These are phyloP conservation scores for Sporothrix phasma DNA, from an alignment of 2,329 filamentous ascomycete genomes.

Conservation along the genomic window DNA sequence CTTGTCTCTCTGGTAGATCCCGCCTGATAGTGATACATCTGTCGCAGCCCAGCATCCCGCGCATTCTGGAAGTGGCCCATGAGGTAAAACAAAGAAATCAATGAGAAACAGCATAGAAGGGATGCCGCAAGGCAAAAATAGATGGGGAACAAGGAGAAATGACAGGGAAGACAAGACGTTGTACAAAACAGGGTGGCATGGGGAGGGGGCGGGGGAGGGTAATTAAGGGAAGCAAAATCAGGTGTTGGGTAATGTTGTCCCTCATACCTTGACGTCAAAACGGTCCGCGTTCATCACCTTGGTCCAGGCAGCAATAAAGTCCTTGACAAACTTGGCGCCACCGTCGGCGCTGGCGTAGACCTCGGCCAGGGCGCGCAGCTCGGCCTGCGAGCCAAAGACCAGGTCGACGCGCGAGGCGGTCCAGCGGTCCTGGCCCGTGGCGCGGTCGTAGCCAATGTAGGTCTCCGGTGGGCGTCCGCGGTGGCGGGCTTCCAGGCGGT, in stretches of 20 bases:
- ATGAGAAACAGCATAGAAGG: not conserved
- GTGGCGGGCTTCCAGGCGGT: conserved; percentile 53
- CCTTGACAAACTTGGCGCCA: conserved; percentile 55
- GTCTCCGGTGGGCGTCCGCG: conserved; percentile 34
- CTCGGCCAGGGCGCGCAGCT: conserved; percentile 61
- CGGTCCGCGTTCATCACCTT: conserved; percentile 69
- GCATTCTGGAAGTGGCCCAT: not conserved
- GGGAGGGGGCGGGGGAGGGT: not conserved
- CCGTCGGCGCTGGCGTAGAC: conserved; percentile 55
- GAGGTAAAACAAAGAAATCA: not conserved
- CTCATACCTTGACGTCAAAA: conserved; percentile 41
- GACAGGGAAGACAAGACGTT: not conserved
- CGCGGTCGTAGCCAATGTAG: conserved; percentile 56
- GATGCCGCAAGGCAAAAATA: not conserved
- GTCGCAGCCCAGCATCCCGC: not conserved
- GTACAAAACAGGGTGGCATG: not conserved
- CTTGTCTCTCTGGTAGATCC: not conserved
- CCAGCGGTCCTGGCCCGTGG: conserved; percentile 57
- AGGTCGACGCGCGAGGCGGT: conserved; percentile 59
- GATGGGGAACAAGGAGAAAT: not conserved
- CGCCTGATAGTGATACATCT: not conserved
- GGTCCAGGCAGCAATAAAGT: conserved; percentile 61
- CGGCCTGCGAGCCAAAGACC: conserved; percentile 63
- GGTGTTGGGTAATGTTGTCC: not conserved
- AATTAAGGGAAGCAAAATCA: not conserved